A percentile compares a stretch with the other conserved stretches of the same genome.
phyloP scores from a whole-genome alignment of 768 basidiomycete species.

The Lentinula aciculospora region DNA sequence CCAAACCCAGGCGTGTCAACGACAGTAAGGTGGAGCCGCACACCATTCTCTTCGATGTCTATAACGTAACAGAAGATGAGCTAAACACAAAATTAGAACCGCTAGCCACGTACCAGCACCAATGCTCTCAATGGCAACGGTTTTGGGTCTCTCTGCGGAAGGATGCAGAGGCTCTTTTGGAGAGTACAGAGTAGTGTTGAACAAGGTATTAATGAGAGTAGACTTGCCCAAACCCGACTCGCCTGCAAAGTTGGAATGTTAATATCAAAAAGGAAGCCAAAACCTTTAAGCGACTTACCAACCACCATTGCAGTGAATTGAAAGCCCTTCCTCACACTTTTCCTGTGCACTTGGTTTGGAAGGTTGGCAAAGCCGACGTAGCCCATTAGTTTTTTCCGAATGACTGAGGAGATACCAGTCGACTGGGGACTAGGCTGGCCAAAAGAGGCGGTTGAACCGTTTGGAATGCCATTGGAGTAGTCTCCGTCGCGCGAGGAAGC shows the following conservation, averaged over 20 bases:
- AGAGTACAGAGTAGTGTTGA: slow-evolving; percentile 94
- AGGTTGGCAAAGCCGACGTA: slow-evolving; percentile 97
- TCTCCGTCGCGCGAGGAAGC: slow-evolving; percentile 63
- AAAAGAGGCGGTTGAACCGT: slow-evolving; percentile 62
- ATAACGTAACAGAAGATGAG: slow-evolving; percentile 21
- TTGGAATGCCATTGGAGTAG: slow-evolving; percentile 51
- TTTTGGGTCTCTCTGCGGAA: slow-evolving; percentile 81
- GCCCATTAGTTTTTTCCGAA: slow-evolving; percentile 91
- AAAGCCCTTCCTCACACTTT: slow-evolving; percentile 97
- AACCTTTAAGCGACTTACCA: slow-evolving; percentile 52
- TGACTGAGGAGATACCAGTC: slow-evolving; percentile 36
- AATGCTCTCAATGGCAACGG: slow-evolving; percentile 97
- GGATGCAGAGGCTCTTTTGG: slow-evolving; percentile 82
- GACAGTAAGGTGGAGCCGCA: slow-evolving; percentile 94
- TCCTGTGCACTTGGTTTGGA: slow-evolving; percentile 98
- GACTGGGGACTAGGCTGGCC: slow-evolving; percentile 22
- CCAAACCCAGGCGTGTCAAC: slow-evolving; percentile 99
- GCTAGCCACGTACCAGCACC: slow-evolving; percentile 72
- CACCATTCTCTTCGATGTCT: slow-evolving; percentile 99
- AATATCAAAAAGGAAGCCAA: slow-evolving; percentile 8
- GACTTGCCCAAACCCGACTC: slow-evolving; percentile 99
- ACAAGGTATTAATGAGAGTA: slow-evolving; percentile 96
- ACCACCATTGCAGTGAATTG: slow-evolving; percentile 99
- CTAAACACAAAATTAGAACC: slow-evolving; percentile 12
- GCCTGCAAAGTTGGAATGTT: slow-evolving; percentile 41